Evolutionary conservation across 202 grass and related monocot species (phyloP), one percentile per base, ranked within the genome.

Genomic region (Alloteropsis angusta): DNA sequence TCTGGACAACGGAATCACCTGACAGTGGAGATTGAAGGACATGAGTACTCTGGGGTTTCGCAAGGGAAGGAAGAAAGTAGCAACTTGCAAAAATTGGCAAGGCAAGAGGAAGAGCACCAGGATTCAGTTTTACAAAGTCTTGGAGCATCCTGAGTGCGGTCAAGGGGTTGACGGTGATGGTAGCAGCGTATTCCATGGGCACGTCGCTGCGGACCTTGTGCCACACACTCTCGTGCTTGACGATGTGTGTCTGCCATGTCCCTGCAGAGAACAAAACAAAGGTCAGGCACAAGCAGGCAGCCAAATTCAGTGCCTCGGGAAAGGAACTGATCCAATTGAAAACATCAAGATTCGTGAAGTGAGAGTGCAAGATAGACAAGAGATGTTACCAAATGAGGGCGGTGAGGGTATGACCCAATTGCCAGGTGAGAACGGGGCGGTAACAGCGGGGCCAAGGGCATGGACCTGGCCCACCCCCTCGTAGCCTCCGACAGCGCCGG

Each of bases 341-440:
- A 30, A 1, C 2, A 30, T 30, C n/a, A n/a, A 30, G 28, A 30
- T 30, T 30, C 28, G 2, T 3, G 28, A 30, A 30, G 28, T 3
- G 3, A 30, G 28, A 30, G 28, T 30, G 28, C 28, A 30, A 30
- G 28, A 30, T 3, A 30, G 28, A n/a, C n/a, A 64, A 52, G 11
- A 66, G n/a, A 52, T 19, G n/a, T 14, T 32, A 91, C 94, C 87
- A 34, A 91, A 97, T 32, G 94, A 90, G n/a, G 87, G 87, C 37
- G 94, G 94, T 50, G 87, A 94, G 14, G 91, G 91, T 59, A 92
- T 94, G 59, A 94, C 94, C 91, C 87, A 90, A 35, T 97, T 87
- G 55, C 94, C 94, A 13, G 87, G 66, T 21, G 77, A 83, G 59
- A 97, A 89, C 6, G 63, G 60, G 18, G 47, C 71, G 26, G 57